phyloP scores from a whole-genome alignment of 192 early-diverging fungal genomes.

The Gigaspora rosea region DNA sequence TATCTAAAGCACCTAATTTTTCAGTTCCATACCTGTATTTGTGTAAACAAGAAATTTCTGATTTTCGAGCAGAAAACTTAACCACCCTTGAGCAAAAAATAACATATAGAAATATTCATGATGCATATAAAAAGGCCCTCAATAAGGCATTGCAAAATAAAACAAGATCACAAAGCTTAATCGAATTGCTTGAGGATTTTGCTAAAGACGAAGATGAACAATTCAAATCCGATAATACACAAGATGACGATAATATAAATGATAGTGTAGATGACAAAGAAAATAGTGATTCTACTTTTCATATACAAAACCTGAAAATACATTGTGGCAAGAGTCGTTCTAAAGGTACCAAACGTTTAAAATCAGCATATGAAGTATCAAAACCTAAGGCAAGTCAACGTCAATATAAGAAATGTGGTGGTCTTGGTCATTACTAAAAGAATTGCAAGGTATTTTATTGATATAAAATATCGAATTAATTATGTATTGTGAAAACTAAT shows the following conservation, averaged over 20 bases:
- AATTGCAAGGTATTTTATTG: background rate
- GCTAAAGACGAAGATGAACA: background rate
- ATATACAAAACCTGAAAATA: background rate
- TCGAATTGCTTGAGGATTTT: background rate
- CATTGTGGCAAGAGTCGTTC: background rate
- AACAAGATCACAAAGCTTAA: background rate
- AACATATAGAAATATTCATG: background rate
- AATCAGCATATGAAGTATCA: background rate
- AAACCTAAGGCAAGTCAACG: background rate
- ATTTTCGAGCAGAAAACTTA: background rate
- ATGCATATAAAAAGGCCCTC: background rate
- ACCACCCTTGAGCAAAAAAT: background rate
- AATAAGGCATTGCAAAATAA: background rate
- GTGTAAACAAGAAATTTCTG: background rate
- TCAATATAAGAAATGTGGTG: background rate
- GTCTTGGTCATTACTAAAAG: background rate
- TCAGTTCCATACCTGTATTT: too few species aligned
- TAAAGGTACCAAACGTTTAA: background rate
- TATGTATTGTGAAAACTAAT: too few species aligned
- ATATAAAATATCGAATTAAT: too few species aligned
- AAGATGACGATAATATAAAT: background rate
- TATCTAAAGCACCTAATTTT: background rate
- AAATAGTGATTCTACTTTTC: background rate
- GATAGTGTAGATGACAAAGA: background rate
- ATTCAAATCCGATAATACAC: background rate